Base-by-base conservation (phyloP, 2,329 filamentous ascomycete genomes). In the Cladophialophora chaetospira region DNA sequence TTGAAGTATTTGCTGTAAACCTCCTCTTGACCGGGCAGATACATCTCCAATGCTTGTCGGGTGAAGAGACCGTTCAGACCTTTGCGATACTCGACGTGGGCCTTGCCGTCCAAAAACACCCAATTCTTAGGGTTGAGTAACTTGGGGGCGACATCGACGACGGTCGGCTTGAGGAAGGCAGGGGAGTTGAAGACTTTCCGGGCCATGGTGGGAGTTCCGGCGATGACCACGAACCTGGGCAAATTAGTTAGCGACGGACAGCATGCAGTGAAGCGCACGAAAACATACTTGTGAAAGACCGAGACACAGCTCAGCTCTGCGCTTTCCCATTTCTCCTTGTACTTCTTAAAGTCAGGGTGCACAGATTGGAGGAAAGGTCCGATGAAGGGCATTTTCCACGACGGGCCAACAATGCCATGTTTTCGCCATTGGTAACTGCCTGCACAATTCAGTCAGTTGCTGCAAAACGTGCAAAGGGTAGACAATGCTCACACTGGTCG, bases 121-220 rank as follows among this genome's bases (percentile, higher is more conserved):
- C 92, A 99, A 79, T 97, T 97, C 68, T 88, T 88, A 60, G 86
- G 83, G 58, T 94, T 89, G 50, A 99, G 85, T 48, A 99, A 88
- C 79, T 97, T 97, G 76, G 91, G 87, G 17, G 94, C 94, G 58
- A 88, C 86, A 72, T 97, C 93, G 63, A 99, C 94, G 61, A 99
- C 92, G 70, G 92, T 97, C 38, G 94, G 94, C 79, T 97, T 97
- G 72, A 96, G 91, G 70, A 87, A 97, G 49, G 77, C 73, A 23
- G 94, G 94, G 17, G 92, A 95, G 76, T 97, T 97, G 83, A 97
- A 92, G 67, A 97, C 88, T 75, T 97, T 97, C 67, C 93, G 88
- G 57, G 93, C 88, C 83, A 97, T 90, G 71, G 97, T 94, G 69
- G 94, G 91, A 50, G 88, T 91, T 15, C 92, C 95, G 29, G 92